Evolutionary conservation across 2,329 filamentous ascomycete species (phyloP).

Genomic region (Botrytis byssoidea): DNA sequence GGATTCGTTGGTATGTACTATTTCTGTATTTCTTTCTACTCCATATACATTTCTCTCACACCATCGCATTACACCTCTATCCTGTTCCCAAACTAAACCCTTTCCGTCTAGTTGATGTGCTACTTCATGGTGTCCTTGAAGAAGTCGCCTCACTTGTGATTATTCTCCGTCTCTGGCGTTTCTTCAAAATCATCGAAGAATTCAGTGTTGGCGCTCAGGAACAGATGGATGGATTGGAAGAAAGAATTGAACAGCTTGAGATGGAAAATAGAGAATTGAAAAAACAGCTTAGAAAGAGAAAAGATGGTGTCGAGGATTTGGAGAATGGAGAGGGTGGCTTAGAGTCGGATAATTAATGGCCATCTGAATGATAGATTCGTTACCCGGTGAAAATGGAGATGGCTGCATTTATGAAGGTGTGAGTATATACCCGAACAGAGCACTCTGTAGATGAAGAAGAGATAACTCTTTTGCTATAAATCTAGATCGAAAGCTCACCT

Average conservation of each 20-base stretch:
- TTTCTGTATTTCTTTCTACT: background rate
- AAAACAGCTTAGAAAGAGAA: conserved; percentile 39
- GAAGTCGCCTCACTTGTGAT: conserved; percentile 67
- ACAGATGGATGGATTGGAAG: conserved; percentile 57
- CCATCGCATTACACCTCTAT: background rate
- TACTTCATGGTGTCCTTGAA: conserved; percentile 58
- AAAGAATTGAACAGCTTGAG: conserved; percentile 52
- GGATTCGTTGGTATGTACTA: conserved; percentile 49
- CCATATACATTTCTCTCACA: background rate
- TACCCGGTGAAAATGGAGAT: background rate
- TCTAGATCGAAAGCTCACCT: background rate
- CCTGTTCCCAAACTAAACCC: background rate
- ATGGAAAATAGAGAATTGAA: conserved; percentile 51
- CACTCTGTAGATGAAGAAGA: background rate
- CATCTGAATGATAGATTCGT: background rate
- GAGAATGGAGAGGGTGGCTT: conserved; percentile 10
- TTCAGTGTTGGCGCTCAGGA: conserved; percentile 62
- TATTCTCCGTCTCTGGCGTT: conserved; percentile 64
- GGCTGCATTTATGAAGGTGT: background rate
- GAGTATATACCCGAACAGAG: background rate
- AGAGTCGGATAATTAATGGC: background rate
- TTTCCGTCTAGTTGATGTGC: conserved; percentile 62
- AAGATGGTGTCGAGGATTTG: conserved; percentile 27
- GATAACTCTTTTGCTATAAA: background rate
- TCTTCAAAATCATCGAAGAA: conserved; percentile 71